Percentiles rank a stretch among this genome's conserved stretches.
phyloP scores from a whole-genome alignment of 1,284 basidiomycete genomes.

The Sporisorium exsertum region DNA sequence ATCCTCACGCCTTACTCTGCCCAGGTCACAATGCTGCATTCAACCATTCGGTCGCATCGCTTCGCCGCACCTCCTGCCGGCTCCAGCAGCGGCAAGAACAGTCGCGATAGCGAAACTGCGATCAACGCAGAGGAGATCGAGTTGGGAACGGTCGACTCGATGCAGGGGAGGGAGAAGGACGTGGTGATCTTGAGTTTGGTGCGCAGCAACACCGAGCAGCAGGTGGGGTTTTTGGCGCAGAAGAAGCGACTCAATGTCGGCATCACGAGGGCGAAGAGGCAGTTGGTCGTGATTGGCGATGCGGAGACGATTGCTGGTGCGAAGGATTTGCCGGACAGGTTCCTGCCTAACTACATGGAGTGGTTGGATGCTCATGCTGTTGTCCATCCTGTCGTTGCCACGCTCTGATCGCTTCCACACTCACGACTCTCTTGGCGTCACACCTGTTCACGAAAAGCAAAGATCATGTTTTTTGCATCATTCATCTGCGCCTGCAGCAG shows the following conservation, averaged over 20 bases:
- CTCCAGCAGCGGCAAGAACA: not conserved
- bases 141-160: slow-evolving; percentile 64
- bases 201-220: slow-evolving; percentile 53
- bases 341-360: slow-evolving; percentile 77
- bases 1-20: slow-evolving; percentile 84
- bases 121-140: slow-evolving; percentile 46
- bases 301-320: slow-evolving; percentile 52
- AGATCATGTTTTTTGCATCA: not conserved
- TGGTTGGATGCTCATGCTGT: slow-evolving; percentile 92
- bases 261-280: slow-evolving; percentile 65
- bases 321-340: slow-evolving; percentile 40
- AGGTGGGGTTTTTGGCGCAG: slow-evolving; percentile 64
- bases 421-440: too few relatives aligned
- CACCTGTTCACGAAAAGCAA: not conserved
- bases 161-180: slow-evolving; percentile 68
- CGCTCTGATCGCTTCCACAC: not conserved
- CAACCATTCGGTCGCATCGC: slow-evolving; percentile 6
- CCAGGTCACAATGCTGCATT: slow-evolving; percentile 73
- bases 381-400: slow-evolving; percentile 71
- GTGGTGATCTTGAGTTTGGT: slow-evolving; percentile 63
- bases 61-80: not conserved
- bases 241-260: slow-evolving; percentile 66
- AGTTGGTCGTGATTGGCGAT: slow-evolving; percentile 64
- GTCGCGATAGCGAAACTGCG: not conserved
- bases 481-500: not conserved